Evolutionary conservation across 495 filamentous ascomycete genomes (phyloP).

Genomic region (Immersiella caudata): DNA sequence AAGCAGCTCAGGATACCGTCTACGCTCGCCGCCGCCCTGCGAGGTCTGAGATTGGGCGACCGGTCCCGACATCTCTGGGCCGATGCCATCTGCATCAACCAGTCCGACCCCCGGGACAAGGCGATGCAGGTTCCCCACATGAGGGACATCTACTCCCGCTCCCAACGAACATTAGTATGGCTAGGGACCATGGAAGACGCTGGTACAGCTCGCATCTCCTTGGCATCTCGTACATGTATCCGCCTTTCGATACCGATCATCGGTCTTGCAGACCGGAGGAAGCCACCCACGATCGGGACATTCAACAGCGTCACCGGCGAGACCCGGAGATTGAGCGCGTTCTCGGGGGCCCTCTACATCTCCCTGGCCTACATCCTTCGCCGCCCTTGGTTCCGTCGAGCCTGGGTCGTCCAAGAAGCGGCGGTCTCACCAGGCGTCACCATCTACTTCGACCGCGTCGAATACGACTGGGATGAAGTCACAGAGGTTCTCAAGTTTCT

Average conservation of each 20-base stretch:
- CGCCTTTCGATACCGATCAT: background rate
- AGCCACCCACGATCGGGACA: background rate
- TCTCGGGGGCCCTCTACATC: background rate
- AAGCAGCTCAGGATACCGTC: slow-evolving; percentile 12
- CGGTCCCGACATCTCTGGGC: slow-evolving; percentile 11
- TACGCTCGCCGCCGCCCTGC: background rate
- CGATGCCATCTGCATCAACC: slow-evolving; percentile 16
- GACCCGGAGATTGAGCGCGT: background rate
- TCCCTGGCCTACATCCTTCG: slow-evolving; percentile 2
- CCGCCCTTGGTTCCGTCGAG: slow-evolving; percentile 6
- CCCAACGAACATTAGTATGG: slow-evolving; percentile 10
- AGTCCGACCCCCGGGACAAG: slow-evolving; percentile 12
- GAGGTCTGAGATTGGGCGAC: slow-evolving; percentile 1
- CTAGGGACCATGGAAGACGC: background rate
- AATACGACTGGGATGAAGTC: slow-evolving; percentile 10
- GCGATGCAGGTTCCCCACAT: slow-evolving; percentile 13
- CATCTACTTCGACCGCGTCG: slow-evolving; percentile 11
- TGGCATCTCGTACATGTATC: background rate
- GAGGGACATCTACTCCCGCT: slow-evolving; percentile 9
- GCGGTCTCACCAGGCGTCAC: background rate
- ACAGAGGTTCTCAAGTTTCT: slow-evolving; percentile 1
- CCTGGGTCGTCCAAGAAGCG: slow-evolving; percentile 11
- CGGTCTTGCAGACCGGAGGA: background rate
- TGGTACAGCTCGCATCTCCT: background rate
- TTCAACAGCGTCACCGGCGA: slow-evolving; percentile 2